Evolutionary conservation across 805 yeast species (phyloP).

Genomic region (Tetrapisispora pingtungensis): DNA sequence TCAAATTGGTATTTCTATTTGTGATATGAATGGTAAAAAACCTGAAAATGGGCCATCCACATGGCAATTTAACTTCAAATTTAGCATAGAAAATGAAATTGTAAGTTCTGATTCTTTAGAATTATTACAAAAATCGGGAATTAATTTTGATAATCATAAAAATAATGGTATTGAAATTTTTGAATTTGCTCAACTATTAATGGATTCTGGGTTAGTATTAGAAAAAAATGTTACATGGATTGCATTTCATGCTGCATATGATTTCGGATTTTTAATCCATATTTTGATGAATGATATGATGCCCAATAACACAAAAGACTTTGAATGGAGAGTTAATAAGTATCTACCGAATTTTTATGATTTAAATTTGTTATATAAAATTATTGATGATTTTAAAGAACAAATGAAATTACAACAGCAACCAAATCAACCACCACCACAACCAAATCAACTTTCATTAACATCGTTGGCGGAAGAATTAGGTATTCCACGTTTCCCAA

Average conservation of each 20-base stretch:
- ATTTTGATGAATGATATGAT: conserved; percentile 63
- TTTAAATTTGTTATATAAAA: conserved; percentile 47
- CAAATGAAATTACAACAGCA: conserved; percentile 14
- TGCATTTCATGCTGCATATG: conserved; percentile 90
- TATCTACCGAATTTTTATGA: conserved; percentile 81
- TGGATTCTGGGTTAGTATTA: conserved; percentile 76
- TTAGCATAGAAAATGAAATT: conserved; percentile 73
- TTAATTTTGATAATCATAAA: conserved; percentile 68
- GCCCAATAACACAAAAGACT: conserved; percentile 75
- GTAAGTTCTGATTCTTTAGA: conserved; percentile 77
- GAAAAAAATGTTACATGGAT: conserved; percentile 67
- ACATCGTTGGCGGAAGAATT: conserved; percentile 63
- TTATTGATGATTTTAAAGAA: conserved; percentile 22
- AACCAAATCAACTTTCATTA: conserved; percentile 24
- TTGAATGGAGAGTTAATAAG: conserved; percentile 54
- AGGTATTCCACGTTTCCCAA: conserved; percentile 49
- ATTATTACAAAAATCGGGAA: conserved; percentile 68
- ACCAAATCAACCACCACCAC: conserved; percentile 7
- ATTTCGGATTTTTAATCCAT: conserved; percentile 79
- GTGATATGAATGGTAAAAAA: conserved; percentile 58
- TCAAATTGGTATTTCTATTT: conserved; percentile 72
- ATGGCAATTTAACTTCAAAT: conserved; percentile 94
- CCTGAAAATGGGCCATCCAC: conserved; percentile 63
- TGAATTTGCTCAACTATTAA: conserved; percentile 74
- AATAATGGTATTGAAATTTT: conserved; percentile 67